Evolutionary conservation across 2,329 filamentous ascomycete species (phyloP).

Genomic region (Nigrograna mackinnonii): DNA sequence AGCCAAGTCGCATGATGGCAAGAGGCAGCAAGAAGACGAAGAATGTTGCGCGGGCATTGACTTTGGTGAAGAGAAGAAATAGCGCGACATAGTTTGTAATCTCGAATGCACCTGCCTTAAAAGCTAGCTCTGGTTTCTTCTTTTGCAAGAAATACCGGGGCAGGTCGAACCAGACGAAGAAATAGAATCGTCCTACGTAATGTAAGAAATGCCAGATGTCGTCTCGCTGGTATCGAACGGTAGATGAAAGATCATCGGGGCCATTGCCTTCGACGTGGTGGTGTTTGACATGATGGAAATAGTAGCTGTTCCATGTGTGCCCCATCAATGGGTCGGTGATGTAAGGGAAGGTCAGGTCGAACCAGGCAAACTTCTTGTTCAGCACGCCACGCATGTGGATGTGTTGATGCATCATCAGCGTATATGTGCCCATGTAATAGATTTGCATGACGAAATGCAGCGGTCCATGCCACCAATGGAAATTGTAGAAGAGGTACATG

Average conservation of each 20-base stretch:
- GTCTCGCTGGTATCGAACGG: slow-evolving; percentile 76
- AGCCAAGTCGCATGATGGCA: slow-evolving; percentile 65
- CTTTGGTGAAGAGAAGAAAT: slow-evolving; percentile 51
- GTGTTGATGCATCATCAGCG: slow-evolving; percentile 82
- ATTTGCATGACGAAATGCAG: slow-evolving; percentile 68
- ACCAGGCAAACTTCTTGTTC: slow-evolving; percentile 53
- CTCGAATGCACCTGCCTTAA: slow-evolving; percentile 66
- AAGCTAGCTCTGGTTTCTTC: slow-evolving; percentile 57
- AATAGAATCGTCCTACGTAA: slow-evolving; percentile 74
- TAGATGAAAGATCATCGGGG: slow-evolving; percentile 74
- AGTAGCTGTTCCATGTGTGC: slow-evolving; percentile 85
- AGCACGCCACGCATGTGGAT: slow-evolving; percentile 77
- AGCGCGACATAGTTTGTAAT: slow-evolving; percentile 53
- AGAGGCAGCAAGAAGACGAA: slow-evolving; percentile 72
- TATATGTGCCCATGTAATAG: slow-evolving; percentile 74
- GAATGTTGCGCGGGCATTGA: slow-evolving; percentile 59
- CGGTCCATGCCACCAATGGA: slow-evolving; percentile 69
- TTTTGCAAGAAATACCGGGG: slow-evolving; percentile 73
- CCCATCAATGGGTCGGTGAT: slow-evolving; percentile 76
- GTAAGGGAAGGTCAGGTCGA: slow-evolving; percentile 74
- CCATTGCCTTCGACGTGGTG: slow-evolving; percentile 84
- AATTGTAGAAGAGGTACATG: slow-evolving; percentile 65
- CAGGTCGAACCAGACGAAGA: slow-evolving; percentile 75
- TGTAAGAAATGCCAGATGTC: slow-evolving; percentile 66
- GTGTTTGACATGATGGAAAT: slow-evolving; percentile 84